Percentiles rank a stretch among this genome's conserved stretches.
Evolutionary conservation across 148 eudicot species (phyloP).

Genomic region (Spergularia marina): DNA sequence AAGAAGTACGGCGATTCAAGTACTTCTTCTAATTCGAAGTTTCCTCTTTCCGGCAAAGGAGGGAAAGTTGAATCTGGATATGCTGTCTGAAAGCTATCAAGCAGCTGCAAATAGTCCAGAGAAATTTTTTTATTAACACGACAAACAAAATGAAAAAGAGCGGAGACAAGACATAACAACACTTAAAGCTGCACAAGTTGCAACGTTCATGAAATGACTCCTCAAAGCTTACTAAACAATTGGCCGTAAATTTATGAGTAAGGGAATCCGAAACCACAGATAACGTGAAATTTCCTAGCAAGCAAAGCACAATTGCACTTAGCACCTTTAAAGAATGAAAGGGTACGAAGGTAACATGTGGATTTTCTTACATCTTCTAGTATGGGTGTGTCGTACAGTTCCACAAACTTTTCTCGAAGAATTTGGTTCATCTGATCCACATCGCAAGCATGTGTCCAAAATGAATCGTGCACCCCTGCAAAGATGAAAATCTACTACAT

Average conservation of each 20-base stretch:
- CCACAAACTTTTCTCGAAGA: constrained; percentile 83
- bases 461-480: constrained; percentile 92
- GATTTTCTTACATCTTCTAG: constrained; percentile 70
- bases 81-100: constrained; percentile 64
- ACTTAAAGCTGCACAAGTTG: not conserved
- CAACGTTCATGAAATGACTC: too few species aligned
- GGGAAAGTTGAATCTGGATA: constrained; percentile 68
- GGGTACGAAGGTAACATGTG: not conserved
- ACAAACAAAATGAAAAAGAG: not conserved
- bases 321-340: not conserved
- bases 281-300: not conserved
- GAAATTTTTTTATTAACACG: not conserved
- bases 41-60: constrained; percentile 66
- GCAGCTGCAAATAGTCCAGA: constrained; percentile 45
- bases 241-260: not conserved
- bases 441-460: constrained; percentile 96
- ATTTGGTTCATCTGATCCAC: constrained; percentile 79
- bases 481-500: constrained; percentile 2
- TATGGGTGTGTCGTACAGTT: constrained; percentile 61
- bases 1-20: constrained; percentile 79
- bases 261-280: not conserved
- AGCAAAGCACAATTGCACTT: not conserved
- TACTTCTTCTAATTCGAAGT: constrained; percentile 64
- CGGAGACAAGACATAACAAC: not conserved
- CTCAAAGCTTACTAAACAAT: too few species aligned